Evolutionary conservation across 768 basidiomycete species (phyloP).

Genomic region (Tulasnella sp.): DNA sequence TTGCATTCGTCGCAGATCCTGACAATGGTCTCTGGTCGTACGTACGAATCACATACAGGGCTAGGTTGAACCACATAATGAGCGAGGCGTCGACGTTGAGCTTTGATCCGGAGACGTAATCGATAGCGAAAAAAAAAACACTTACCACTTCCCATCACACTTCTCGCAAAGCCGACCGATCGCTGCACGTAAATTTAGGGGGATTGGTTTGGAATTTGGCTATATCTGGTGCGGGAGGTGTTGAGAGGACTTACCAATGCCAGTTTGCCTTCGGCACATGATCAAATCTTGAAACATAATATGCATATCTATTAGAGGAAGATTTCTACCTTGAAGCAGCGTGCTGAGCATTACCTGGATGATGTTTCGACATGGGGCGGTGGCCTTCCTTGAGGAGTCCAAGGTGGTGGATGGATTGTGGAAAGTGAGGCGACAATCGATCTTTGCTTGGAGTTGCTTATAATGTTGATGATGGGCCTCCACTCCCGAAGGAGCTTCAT

Average conservation of each 20-base stretch:
- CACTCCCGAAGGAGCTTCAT: too few species aligned
- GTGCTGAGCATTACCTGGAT: conserved; percentile 46
- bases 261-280: conserved; percentile 96
- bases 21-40: conserved; percentile 94
- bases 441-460: too few species aligned
- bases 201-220: too few species aligned
- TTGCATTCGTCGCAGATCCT: conserved; percentile 99
- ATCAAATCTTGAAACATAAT: conserved; percentile 59
- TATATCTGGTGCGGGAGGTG: not conserved
- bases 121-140: not conserved
- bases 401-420: too few species aligned
- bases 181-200: conserved; percentile 37
- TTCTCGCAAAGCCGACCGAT: conserved; percentile 98
- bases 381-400: too few species aligned
- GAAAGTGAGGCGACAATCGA: too few species aligned
- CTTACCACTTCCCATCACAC: conserved; percentile 98
- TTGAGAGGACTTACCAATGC: conserved; percentile 62
- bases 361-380: conserved; percentile 70
- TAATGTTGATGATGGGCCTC: too few species aligned
- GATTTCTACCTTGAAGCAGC: not conserved
- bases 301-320: not conserved
- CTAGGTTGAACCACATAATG: conserved; percentile 31
- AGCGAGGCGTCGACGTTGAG: not conserved
- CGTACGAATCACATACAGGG: conserved; percentile 98
- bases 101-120: too few species aligned